Base-by-base conservation (phyloP, 177 flowering plant species). In the Telopea speciosissima region DNA sequence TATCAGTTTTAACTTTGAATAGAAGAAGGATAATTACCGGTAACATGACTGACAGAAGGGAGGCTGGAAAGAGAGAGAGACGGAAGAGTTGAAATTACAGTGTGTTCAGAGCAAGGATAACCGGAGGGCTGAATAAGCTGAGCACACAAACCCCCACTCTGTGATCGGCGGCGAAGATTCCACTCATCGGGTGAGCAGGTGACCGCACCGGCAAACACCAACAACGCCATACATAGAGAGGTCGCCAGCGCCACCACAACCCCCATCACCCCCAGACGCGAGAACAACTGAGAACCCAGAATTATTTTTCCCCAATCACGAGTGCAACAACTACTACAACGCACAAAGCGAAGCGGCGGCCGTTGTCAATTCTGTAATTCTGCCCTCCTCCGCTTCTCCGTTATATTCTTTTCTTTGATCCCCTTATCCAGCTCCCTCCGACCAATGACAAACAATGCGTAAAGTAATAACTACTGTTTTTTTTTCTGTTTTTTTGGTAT, bases 81-180 rank as follows among this genome's bases (percentile, higher is more conserved):
- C 40, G 16, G 73, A 25, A 45, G 52, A 26, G 76, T 71, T 62
- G 77, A 76, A 70, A 68, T 69, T 85, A 92, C 97, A 24, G 79
- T 80, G 86, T 92, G 89, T 70, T 94, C 98, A 62, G 83, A 74
- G 87, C 98, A 94, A 36, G 89, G 86, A 73, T 89, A 94, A 33
- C 97, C 97, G 69, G 81, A 72, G 25, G 97, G 95, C 21, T 66
- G 74, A 61, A 94, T 76, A 73, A 89, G 84, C 62, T 77, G 74
- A 36, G 76, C 78, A 77, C 97, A 94, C 68, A 94, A 79, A 44
- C 92, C 74, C 49, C 25, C 67, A 33, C 25, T 42, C 45, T 69
- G 67, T 8, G 82, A 76, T 40, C 75, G 77, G 66, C 70, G 79
- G 59, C 59, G 72, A 72, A 67, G 64, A 62, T 62, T 33, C 44